Percentiles rank a stretch among this genome's conserved stretches.
Evolutionary conservation across 352 stramenopile genomes (phyloP).

Genomic region (Globisporangium acanthophoron): DNA sequence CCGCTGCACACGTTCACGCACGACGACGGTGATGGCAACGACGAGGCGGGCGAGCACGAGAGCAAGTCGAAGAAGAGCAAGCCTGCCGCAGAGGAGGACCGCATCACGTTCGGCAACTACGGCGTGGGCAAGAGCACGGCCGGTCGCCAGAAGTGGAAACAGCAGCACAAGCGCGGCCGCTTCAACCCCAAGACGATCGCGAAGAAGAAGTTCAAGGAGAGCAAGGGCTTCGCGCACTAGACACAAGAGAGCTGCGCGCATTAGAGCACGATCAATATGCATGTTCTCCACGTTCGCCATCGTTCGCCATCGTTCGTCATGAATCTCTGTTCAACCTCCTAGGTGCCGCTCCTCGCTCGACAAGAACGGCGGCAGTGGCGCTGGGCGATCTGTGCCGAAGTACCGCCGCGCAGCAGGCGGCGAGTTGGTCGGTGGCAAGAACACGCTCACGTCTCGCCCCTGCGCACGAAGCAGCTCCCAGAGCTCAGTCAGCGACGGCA

Average conservation of each 20-base stretch:
- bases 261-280: background rate
- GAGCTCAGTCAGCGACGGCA: slow-evolving; percentile 36
- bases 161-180: slow-evolving; percentile 85
- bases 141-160: slow-evolving; percentile 93
- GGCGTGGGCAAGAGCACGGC: slow-evolving; percentile 91
- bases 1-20: slow-evolving; percentile 94
- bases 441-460: slow-evolving; percentile 26
- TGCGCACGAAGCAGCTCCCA: slow-evolving; percentile 45
- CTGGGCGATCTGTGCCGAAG: slow-evolving; percentile 36
- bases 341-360: slow-evolving; percentile 33
- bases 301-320: slow-evolving; percentile 5
- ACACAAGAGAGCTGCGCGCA: slow-evolving; percentile 11
- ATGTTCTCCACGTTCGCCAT: slow-evolving; percentile 9
- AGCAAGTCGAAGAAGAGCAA: slow-evolving; percentile 19
- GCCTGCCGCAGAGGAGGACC: slow-evolving; percentile 67
- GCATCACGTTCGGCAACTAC: slow-evolving; percentile 87
- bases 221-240: slow-evolving; percentile 61
- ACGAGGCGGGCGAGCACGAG: slow-evolving; percentile 8
- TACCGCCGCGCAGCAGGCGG: slow-evolving; percentile 59
- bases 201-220: slow-evolving; percentile 81
- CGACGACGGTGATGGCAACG: background rate
- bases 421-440: slow-evolving; percentile 57
- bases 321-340: slow-evolving; percentile 2
- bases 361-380: slow-evolving; percentile 46
- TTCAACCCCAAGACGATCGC: slow-evolving; percentile 90